Evolutionary conservation across 768 basidiomycete genomes (phyloP).

Genomic region (Boletus coccyginus): DNA sequence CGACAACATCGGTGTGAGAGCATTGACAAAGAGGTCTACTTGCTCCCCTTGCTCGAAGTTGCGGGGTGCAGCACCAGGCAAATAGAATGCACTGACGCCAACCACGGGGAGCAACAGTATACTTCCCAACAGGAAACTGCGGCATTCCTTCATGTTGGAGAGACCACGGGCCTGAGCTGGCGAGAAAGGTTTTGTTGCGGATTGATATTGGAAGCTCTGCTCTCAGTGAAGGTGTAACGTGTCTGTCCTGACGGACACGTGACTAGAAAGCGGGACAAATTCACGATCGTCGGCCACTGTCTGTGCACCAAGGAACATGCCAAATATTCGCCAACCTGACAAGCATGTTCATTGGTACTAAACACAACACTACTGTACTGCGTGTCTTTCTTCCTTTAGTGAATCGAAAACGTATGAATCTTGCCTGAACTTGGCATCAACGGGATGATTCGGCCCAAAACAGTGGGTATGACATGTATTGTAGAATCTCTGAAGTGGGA

Average conservation of each 20-base stretch:
- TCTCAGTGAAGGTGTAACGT: not conserved
- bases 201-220: not conserved
- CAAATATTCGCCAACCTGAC: not conserved
- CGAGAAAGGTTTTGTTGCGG: not conserved
- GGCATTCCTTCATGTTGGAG: conserved; percentile 21
- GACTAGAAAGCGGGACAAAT: conserved; percentile 5
- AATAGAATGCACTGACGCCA: conserved; percentile 69
- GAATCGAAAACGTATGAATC: conserved; percentile 44
- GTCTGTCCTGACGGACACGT: conserved; percentile 13
- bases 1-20: conserved; percentile 81
- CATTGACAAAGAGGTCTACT: conserved; percentile 83
- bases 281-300: not conserved
- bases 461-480: conserved; percentile 51
- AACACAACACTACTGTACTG: not conserved
- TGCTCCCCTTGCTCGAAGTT: conserved; percentile 72
- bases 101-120: conserved; percentile 18
- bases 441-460: conserved; percentile 45
- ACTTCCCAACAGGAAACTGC: conserved; percentile 11
- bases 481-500: conserved; percentile 40
- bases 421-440: conserved; percentile 40
- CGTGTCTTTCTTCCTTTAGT: not conserved
- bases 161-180: not conserved
- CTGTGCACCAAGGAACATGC: not conserved
- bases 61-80: conserved; percentile 87
- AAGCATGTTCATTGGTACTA: not conserved